These are phyloP conservation scores for Akanthomyces muscarius DNA, from an alignment of 2,329 filamentous ascomycete species.

Conservation along the genomic window DNA sequence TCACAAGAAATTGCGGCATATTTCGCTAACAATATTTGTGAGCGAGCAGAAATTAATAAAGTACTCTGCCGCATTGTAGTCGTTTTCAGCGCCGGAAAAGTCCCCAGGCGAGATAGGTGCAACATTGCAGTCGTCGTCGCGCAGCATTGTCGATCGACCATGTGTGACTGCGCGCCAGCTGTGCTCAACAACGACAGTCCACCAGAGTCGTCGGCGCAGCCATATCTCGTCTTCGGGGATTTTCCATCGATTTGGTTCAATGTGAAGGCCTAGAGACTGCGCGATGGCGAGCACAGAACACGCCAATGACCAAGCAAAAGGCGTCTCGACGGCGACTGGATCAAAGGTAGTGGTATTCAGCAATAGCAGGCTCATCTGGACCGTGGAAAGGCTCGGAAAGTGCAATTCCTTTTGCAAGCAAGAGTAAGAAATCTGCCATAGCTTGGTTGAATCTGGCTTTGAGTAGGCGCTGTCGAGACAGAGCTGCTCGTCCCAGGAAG, in stretches of 20 bases:
- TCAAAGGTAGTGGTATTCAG: conserved; percentile 20
- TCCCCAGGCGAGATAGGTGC: conserved; percentile 16
- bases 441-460: conserved; percentile 18
- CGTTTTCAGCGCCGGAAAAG: not conserved
- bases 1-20: conserved; percentile 21
- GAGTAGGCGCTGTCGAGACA: conserved; percentile 23
- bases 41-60: conserved; percentile 20
- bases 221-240: conserved; percentile 19
- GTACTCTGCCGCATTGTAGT: conserved; percentile 11
- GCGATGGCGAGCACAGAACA: conserved; percentile 19
- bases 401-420: conserved; percentile 23
- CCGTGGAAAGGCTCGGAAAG: conserved; percentile 19
- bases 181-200: conserved; percentile 21
- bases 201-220: conserved; percentile 21
- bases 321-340: conserved; percentile 20
- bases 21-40: conserved; percentile 17
- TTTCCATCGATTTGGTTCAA: conserved; percentile 20
- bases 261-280: conserved; percentile 20
- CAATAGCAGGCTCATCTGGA: conserved; percentile 20
- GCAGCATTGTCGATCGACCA: conserved; percentile 20
- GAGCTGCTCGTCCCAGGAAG: conserved; percentile 21
- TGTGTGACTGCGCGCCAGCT: conserved; percentile 23
- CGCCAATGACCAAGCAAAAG: conserved; percentile 21
- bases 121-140: conserved; percentile 22
- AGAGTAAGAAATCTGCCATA: conserved; percentile 22